phyloP scores from a whole-genome alignment of 495 filamentous ascomycete genomes.

The Lepidopterella palustris region DNA sequence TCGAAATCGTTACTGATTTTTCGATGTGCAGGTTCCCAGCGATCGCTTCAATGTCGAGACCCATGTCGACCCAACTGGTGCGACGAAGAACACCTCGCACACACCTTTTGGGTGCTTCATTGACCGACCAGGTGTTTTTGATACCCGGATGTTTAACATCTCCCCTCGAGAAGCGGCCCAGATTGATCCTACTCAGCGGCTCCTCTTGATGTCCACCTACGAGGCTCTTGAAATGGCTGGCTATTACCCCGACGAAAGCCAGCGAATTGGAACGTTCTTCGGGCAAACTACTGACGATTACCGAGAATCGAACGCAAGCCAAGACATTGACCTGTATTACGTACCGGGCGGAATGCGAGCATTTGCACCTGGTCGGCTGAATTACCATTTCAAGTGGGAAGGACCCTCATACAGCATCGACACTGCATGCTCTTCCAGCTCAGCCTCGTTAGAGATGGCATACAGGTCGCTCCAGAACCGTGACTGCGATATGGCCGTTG shows the following conservation, averaged over 20 bases:
- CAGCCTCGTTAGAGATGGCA: background rate
- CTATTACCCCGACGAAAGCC: slow-evolving; percentile 16
- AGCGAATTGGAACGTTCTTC: slow-evolving; percentile 37
- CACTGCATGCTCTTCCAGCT: background rate
- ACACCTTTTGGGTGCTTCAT: slow-evolving; percentile 6
- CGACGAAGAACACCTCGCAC: background rate
- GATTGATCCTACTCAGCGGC: slow-evolving; percentile 35
- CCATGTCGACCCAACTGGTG: background rate
- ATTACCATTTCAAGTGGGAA: slow-evolving; percentile 29
- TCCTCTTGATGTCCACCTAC: slow-evolving; percentile 36
- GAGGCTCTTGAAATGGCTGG: slow-evolving; percentile 40
- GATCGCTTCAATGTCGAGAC: background rate
- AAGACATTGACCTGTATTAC: slow-evolving; percentile 31
- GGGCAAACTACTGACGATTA: slow-evolving; percentile 36
- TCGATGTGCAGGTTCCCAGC: background rate
- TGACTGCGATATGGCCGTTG: background rate
- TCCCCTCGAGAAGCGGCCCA: slow-evolving; percentile 31
- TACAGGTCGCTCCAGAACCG: background rate
- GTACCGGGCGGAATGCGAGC: slow-evolving; percentile 31
- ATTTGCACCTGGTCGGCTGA: slow-evolving; percentile 30
- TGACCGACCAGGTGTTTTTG: slow-evolving; percentile 32
- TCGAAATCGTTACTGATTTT: background rate
- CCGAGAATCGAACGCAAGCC: slow-evolving; percentile 29
- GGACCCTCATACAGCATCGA: background rate
- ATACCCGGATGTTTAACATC: slow-evolving; percentile 37